Percentiles rank a stretch among this genome's conserved stretches.
Conservation (phyloP, 495 filamentous ascomycete genomes). For the Neohortaea acidophila region DNA sequence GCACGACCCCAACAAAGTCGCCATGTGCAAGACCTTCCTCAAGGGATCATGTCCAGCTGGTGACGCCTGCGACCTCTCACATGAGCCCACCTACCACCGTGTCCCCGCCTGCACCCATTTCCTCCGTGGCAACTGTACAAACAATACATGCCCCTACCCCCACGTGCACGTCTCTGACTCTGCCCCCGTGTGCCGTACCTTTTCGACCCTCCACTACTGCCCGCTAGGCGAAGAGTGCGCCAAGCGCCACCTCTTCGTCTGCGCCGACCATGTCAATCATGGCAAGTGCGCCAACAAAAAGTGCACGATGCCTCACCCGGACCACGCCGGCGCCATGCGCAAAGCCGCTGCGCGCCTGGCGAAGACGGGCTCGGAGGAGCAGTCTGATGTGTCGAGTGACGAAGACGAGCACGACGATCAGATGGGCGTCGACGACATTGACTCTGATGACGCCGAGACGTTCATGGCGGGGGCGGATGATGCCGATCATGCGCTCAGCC, state of each 20-base stretch:
- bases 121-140: slow-evolving; percentile 78
- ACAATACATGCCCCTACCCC: slow-evolving; percentile 73
- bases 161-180: slow-evolving; percentile 70
- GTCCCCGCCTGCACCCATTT: slow-evolving; percentile 84
- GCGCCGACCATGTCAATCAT: slow-evolving; percentile 86
- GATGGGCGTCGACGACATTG: slow-evolving; percentile 68
- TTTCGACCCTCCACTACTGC: slow-evolving; percentile 83
- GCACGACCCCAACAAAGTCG: slow-evolving; percentile 78
- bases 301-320: slow-evolving; percentile 76
- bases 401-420: slow-evolving; percentile 65
- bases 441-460: slow-evolving; percentile 68
- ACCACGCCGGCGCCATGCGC: slow-evolving; percentile 61
- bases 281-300: slow-evolving; percentile 63
- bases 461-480: slow-evolving; percentile 33
- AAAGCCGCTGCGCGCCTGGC: slow-evolving; percentile 35
- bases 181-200: slow-evolving; percentile 69
- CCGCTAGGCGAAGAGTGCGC: slow-evolving; percentile 63
- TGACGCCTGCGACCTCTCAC: slow-evolving; percentile 80
- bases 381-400: slow-evolving; percentile 64
- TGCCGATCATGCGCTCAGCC: slow-evolving; percentile 35
- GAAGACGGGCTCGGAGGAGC: slow-evolving; percentile 33
- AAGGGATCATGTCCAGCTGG: slow-evolving; percentile 63
- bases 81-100: slow-evolving; percentile 72
- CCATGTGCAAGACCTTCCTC: slow-evolving; percentile 79
- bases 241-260: slow-evolving; percentile 72